Evolutionary conservation across 305 asterid species (phyloP).

Genomic region (Rubia occidens): DNA sequence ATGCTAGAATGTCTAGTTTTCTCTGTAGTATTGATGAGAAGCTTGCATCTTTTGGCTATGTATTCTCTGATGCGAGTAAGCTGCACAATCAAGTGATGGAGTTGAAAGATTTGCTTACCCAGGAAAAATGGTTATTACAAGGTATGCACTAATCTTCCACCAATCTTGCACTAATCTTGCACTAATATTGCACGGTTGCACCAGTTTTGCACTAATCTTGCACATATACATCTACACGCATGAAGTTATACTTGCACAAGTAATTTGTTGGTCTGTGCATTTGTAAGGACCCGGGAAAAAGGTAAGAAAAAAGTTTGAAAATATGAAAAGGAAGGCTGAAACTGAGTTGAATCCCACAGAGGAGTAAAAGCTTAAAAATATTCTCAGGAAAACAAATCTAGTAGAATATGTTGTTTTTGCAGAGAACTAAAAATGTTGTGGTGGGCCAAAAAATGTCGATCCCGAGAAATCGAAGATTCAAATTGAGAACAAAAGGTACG

Average conservation of each 20-base stretch:
- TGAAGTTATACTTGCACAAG: conserved; percentile 8
- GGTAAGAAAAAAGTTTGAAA: conserved; percentile 33
- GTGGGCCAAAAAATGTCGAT: too few species aligned
- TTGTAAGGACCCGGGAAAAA: conserved; percentile 31
- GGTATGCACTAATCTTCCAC: conserved; percentile 35
- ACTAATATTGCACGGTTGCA: background rate
- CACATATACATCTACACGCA: conserved; percentile 11
- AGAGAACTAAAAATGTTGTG: too few species aligned
- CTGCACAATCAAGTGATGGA: conserved; percentile 44
- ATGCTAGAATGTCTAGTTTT: conserved; percentile 51
- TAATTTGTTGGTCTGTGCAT: background rate
- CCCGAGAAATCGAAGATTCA: too few species aligned
- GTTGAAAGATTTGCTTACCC: conserved; percentile 43
- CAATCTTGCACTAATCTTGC: conserved; percentile 32
- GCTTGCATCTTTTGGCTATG: conserved; percentile 35
- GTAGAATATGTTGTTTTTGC: too few species aligned
- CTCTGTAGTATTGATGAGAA: conserved; percentile 44
- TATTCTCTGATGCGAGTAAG: conserved; percentile 41
- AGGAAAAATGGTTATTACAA: conserved; percentile 41
- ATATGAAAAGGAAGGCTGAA: conserved; percentile 21
- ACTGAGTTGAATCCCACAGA: too few species aligned
- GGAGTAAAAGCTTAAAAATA: too few species aligned
- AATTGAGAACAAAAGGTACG: too few species aligned
- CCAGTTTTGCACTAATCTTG: background rate
- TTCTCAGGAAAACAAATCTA: too few species aligned